phyloP scores from a whole-genome alignment of 2,329 filamentous ascomycete species.

The Fonsecaea pugnacius region DNA sequence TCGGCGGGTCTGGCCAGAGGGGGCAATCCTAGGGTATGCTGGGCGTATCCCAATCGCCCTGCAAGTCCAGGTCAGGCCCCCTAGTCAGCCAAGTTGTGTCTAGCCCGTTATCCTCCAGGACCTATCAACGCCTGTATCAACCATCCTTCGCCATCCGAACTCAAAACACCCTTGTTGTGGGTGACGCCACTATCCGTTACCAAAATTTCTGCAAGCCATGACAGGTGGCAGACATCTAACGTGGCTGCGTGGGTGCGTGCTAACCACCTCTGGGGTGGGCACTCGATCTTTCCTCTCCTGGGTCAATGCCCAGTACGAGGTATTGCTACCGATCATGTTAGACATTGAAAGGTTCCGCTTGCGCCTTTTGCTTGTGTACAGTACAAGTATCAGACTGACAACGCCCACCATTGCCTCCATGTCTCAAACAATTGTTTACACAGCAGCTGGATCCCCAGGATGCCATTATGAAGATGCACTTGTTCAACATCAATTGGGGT shows the following conservation, averaged over 20 bases:
- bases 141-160: not conserved
- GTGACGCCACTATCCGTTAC: not conserved
- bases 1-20: not conserved
- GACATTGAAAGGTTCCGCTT: not conserved
- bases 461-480: constrained; percentile 10
- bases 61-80: not conserved
- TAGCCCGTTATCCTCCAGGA: not conserved
- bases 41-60: not conserved
- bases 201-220: not conserved
- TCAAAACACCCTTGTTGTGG: not conserved
- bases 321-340: not conserved
- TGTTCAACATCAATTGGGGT: constrained; percentile 20
- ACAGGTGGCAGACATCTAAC: not conserved
- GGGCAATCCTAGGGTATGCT: not conserved
- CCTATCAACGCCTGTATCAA: not conserved
- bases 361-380: not conserved
- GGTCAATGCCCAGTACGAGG: not conserved
- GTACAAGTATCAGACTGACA: not conserved
- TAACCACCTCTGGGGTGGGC: not conserved
- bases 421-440: not conserved
- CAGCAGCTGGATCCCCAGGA: not conserved
- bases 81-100: not conserved
- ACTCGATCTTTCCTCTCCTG: not conserved
- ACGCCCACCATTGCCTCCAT: not conserved
- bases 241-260: not conserved